These are phyloP conservation scores for Fomitopsis palustris DNA, from an alignment of 1,284 basidiomycete species.

Conservation along the genomic window DNA sequence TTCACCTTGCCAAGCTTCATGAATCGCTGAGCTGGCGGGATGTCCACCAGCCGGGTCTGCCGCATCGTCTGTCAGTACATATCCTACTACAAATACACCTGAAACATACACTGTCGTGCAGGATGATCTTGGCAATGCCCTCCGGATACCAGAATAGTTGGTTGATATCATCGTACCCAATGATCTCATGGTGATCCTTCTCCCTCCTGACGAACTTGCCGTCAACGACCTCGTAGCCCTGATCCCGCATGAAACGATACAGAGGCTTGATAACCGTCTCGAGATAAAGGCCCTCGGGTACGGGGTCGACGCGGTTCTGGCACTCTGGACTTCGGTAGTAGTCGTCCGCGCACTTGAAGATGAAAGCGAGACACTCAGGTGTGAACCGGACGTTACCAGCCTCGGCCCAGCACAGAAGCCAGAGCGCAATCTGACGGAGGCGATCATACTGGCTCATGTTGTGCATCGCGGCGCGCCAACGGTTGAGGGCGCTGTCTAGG, in stretches of 20 bases:
- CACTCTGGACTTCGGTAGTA: slow-evolving; percentile 99
- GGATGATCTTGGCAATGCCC: slow-evolving; percentile 88
- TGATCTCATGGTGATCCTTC: slow-evolving; percentile 93
- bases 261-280: slow-evolving; percentile 92
- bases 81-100: background rate
- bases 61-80: background rate
- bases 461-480: slow-evolving; percentile 99
- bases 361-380: slow-evolving; percentile 97
- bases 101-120: slow-evolving; percentile 77
- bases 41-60: slow-evolving; percentile 86
- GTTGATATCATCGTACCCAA: slow-evolving; percentile 99
- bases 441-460: slow-evolving; percentile 99
- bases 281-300: slow-evolving; percentile 94
- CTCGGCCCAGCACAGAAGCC: slow-evolving; percentile 97
- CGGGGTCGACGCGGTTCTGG: slow-evolving; percentile 91
- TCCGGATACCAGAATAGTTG: slow-evolving; percentile 99
- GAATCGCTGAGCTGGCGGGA: slow-evolving; percentile 87
- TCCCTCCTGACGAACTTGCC: slow-evolving; percentile 95
- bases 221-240: slow-evolving; percentile 95
- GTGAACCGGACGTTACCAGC: slow-evolving; percentile 97
- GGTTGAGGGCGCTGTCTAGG: slow-evolving; percentile 86
- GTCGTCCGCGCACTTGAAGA: slow-evolving; percentile 99
- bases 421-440: slow-evolving; percentile 93
- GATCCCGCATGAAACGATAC: slow-evolving; percentile 95
- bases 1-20: slow-evolving; percentile 88